phyloP scores from a whole-genome alignment of 495 filamentous ascomycete species.

The Xylaria grammica region DNA sequence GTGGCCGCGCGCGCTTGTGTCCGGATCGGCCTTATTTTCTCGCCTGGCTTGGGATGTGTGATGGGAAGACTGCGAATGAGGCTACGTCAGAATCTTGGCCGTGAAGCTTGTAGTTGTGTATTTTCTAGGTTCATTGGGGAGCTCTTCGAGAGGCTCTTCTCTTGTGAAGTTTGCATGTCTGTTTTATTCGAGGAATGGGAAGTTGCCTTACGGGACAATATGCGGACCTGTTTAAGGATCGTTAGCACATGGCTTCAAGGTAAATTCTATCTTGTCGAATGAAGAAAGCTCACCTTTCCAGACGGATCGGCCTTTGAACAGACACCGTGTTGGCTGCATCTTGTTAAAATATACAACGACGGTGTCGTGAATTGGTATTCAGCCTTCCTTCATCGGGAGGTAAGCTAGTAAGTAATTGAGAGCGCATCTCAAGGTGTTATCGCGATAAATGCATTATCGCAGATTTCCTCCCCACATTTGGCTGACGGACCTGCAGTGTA shows the following conservation, averaged over 20 bases:
- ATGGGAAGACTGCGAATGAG: constrained; percentile 63
- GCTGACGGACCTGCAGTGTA: not conserved
- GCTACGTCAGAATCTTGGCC: not conserved
- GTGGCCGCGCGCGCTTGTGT: constrained; percentile 91
- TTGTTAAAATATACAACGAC: constrained; percentile 26
- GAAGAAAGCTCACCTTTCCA: constrained; percentile 57
- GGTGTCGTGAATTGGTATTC: constrained; percentile 1
- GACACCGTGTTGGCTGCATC: constrained; percentile 60
- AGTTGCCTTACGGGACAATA: constrained; percentile 69
- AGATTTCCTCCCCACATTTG: constrained; percentile 14
- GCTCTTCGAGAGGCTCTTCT: not conserved
- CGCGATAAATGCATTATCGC: constrained; percentile 26
- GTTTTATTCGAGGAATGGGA: not conserved
- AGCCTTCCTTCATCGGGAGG: not conserved
- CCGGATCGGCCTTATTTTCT: constrained; percentile 72
- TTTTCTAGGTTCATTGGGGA: no score
- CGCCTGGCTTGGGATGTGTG: constrained; percentile 63
- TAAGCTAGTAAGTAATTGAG: no score
- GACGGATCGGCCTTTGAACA: constrained; percentile 58
- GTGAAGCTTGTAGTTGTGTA: not conserved
- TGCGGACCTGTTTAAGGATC: constrained; percentile 60
- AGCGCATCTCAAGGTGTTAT: no score
- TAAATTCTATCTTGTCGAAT: no score
- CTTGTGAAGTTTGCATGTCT: constrained; percentile 14
- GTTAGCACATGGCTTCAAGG: constrained; percentile 19